phyloP scores from a whole-genome alignment of 192 early-diverging fungal species.

The Entophlyctis luteolus region DNA sequence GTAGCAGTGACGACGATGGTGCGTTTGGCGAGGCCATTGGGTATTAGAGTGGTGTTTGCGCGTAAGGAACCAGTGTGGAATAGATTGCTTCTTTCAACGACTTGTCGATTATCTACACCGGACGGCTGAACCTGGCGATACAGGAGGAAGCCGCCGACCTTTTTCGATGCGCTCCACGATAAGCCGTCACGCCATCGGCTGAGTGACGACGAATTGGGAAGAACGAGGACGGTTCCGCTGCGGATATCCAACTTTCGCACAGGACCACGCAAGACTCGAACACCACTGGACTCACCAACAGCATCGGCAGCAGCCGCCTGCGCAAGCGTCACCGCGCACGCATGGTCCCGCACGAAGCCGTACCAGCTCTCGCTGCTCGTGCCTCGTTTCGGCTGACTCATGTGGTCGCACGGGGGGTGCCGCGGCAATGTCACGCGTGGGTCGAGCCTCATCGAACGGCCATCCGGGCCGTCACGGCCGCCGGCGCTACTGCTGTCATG shows the following conservation, averaged over 20 bases:
- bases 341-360: too few species aligned
- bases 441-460: too few species aligned
- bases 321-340: too few species aligned
- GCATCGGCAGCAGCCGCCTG: too few species aligned
- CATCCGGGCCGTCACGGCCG: too few species aligned
- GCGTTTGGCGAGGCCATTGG: constrained; percentile 8
- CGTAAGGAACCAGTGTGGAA: background rate
- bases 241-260: background rate
- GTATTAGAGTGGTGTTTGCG: background rate
- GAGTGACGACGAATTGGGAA: background rate
- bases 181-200: background rate
- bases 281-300: too few species aligned
- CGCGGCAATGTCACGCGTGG: too few species aligned
- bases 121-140: background rate
- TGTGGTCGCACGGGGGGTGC: too few species aligned
- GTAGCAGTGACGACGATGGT: background rate
- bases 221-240: background rate
- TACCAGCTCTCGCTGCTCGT: too few species aligned
- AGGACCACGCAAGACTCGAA: too few species aligned
- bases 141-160: background rate
- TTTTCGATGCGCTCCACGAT: background rate
- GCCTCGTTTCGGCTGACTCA: too few species aligned
- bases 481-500: too few species aligned
- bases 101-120: background rate
- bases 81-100: background rate